These are phyloP conservation scores for Nosema bombycis DNA, from an alignment of 371 early-diverging fungal species.

Conservation along the genomic window DNA sequence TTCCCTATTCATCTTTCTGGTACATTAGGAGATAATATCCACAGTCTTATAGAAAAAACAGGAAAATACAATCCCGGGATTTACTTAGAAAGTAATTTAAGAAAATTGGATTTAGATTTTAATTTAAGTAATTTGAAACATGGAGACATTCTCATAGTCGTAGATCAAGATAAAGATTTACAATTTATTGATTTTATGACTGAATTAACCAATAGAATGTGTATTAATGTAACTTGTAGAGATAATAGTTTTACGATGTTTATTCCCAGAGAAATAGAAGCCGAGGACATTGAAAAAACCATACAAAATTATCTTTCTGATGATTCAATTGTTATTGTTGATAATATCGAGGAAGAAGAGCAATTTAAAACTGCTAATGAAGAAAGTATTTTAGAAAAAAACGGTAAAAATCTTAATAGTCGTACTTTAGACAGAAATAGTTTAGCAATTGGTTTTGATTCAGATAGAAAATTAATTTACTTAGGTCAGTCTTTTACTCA, in stretches of 20 bases:
- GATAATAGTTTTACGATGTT: constrained; percentile 15
- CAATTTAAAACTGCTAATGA: not conserved
- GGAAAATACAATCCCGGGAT: constrained; percentile 8
- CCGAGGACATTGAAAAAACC: constrained; percentile 3
- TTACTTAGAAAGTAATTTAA: constrained; percentile 14
- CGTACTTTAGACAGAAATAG: constrained; percentile 8
- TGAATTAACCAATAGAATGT: constrained; percentile 3
- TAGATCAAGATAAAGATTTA: constrained; percentile 3
- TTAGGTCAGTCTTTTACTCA: constrained; percentile 8
- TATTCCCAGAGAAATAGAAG: not conserved
- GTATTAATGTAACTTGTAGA: constrained; percentile 17
- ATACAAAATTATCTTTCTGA: not conserved
- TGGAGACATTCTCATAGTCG: constrained; percentile 20
- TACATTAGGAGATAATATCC: constrained; percentile 21
- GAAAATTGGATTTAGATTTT: not conserved
- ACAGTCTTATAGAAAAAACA: not conserved
- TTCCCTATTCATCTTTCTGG: constrained; percentile 5
- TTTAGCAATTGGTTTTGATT: constrained; percentile 1
- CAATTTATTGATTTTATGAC: constrained; percentile 14
- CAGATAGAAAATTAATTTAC: constrained; percentile 29
- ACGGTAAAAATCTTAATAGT: not conserved
- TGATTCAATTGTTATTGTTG: not conserved
- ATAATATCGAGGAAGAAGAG: constrained; percentile 9
- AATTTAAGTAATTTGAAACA: constrained; percentile 5
- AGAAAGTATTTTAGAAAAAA: constrained; percentile 4